Conservation (phyloP, 345 rosid species). For the Eucalyptus microcorys region DNA sequence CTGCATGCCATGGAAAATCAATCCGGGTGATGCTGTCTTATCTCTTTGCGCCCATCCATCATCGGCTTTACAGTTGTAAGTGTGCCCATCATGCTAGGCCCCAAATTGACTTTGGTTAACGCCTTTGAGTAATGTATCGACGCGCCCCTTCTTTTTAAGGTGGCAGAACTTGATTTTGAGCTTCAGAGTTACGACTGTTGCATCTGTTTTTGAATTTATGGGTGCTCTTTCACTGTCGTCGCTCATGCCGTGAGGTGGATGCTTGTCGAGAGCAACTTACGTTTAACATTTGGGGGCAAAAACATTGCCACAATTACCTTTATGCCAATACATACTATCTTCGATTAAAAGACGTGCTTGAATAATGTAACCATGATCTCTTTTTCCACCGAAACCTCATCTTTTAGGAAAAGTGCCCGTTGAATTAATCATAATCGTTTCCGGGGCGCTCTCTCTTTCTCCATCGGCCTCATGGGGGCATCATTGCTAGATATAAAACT, state of each 20-base stretch:
- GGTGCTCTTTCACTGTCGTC: background rate
- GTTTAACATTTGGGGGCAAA: background rate
- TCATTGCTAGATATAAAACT: background rate
- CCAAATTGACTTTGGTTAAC: background rate
- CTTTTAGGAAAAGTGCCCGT: background rate
- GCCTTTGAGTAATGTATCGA: background rate
- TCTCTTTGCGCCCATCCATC: background rate
- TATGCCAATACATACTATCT: background rate
- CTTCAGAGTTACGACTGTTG: background rate
- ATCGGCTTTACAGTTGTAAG: background rate
- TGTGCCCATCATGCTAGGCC: background rate
- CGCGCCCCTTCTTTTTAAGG: background rate
- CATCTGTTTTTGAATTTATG: background rate
- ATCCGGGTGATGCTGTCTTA: background rate
- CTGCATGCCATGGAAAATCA: background rate
- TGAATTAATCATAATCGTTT: background rate
- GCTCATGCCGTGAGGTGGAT: background rate
- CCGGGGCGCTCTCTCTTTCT: background rate
- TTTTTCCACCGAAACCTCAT: background rate
- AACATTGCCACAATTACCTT: background rate
- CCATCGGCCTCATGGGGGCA: background rate
- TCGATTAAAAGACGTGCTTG: background rate
- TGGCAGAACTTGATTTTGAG: background rate
- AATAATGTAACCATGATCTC: background rate
- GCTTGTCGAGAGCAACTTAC: background rate